These are phyloP conservation scores for Starmerella potacharoeniae DNA, from an alignment of 805 yeast species.

Conservation along the genomic window DNA sequence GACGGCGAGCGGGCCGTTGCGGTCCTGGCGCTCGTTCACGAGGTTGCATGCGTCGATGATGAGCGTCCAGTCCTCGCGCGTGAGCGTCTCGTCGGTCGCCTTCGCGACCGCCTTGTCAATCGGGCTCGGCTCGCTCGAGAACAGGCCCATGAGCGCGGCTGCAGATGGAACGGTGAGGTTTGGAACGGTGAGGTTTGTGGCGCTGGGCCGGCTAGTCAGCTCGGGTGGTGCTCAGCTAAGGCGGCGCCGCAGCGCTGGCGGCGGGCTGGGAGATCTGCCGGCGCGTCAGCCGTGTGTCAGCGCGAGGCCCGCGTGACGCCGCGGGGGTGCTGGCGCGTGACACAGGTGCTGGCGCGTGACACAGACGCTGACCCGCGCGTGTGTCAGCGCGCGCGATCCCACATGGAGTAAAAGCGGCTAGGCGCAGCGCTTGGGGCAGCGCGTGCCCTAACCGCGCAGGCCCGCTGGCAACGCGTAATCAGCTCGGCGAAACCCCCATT, in stretches of 20 bases:
- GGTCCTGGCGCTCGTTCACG: slow-evolving; percentile 51
- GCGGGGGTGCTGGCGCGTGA: no score
- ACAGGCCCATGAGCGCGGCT: slow-evolving; percentile 13
- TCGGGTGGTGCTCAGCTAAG: not conserved
- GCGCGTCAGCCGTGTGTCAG: no score
- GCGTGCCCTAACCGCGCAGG: no score
- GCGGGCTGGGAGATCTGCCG: no score
- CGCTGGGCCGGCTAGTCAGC: not conserved
- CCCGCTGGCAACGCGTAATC: no score
- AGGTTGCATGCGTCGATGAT: slow-evolving; percentile 56
- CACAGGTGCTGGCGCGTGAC: no score
- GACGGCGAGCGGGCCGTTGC: slow-evolving; percentile 40
- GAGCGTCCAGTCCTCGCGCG: slow-evolving; percentile 57
- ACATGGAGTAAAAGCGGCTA: no score
- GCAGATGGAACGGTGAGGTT: not conserved
- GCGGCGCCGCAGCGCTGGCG: not conserved
- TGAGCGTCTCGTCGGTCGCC: slow-evolving; percentile 55
- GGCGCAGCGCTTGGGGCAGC: no score
- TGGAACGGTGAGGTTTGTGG: not conserved
- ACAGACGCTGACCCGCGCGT: no score
- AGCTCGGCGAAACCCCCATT: no score
- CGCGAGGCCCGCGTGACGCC: no score
- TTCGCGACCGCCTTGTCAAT: slow-evolving; percentile 27
- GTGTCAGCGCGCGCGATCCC: no score
- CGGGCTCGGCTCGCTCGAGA: slow-evolving; percentile 13